Evolutionary conservation across 805 yeast species (phyloP).

Genomic region (Candida maris): DNA sequence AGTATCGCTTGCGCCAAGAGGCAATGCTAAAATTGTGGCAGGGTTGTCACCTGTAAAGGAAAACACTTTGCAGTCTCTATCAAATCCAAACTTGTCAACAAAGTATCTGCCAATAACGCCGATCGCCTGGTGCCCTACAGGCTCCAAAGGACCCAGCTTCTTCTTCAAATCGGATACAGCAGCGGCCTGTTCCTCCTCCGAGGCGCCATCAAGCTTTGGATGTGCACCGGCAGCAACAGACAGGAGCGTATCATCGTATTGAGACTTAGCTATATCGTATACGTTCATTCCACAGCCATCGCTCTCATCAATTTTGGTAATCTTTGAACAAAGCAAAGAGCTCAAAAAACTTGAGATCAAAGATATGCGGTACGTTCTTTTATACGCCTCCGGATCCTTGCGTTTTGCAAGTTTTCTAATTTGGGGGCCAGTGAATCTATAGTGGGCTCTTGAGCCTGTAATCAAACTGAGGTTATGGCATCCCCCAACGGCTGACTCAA

Average conservation of each 20-base stretch:
- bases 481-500: slow-evolving; percentile 65
- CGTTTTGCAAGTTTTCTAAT: slow-evolving; percentile 66
- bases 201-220: slow-evolving; percentile 37
- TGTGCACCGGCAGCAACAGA: slow-evolving; percentile 52
- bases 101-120: slow-evolving; percentile 61
- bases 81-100: slow-evolving; percentile 60
- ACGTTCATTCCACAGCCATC: slow-evolving; percentile 95
- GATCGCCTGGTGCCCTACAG: slow-evolving; percentile 44
- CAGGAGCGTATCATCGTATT: slow-evolving; percentile 56
- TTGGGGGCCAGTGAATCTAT: slow-evolving; percentile 90
- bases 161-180: slow-evolving; percentile 40
- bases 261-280: slow-evolving; percentile 60
- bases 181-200: slow-evolving; percentile 19
- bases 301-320: slow-evolving; percentile 67
- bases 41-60: slow-evolving; percentile 90
- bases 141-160: slow-evolving; percentile 53
- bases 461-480: slow-evolving; percentile 52
- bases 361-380: slow-evolving; percentile 57
- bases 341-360: slow-evolving; percentile 78
- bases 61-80: slow-evolving; percentile 52
- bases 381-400: slow-evolving; percentile 48
- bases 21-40: slow-evolving; percentile 82
- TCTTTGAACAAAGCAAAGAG: slow-evolving; percentile 60
- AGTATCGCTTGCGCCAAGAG: slow-evolving; percentile 70
- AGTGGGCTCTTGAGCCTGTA: slow-evolving; percentile 87